A percentile compares a stretch with the other conserved stretches of the same genome.
Evolutionary conservation across 495 filamentous ascomycete genomes (phyloP).

Genomic region (Evansstolkia leycettana): DNA sequence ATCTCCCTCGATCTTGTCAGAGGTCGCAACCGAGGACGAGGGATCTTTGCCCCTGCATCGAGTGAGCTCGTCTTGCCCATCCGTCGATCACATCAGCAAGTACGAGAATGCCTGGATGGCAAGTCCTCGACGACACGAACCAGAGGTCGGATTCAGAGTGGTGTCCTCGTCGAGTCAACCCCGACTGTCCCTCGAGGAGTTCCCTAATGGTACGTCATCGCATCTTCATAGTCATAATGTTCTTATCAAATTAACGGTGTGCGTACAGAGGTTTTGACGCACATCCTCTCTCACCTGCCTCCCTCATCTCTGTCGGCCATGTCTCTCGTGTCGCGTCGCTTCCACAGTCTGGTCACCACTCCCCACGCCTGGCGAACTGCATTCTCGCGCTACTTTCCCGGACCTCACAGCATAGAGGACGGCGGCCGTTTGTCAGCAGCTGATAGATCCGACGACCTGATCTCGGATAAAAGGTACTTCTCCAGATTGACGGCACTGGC

Average conservation of each 20-base stretch:
- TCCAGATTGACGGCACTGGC: conserved; percentile 64
- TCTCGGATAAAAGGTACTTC: conserved; percentile 61
- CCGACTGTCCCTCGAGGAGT: conserved; percentile 44
- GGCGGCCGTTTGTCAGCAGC: conserved; percentile 8
- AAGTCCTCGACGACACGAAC: conserved; percentile 30
- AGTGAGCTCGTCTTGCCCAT: conserved; percentile 17
- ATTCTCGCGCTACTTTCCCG: conserved; percentile 81
- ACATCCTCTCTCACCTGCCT: conserved; percentile 80
- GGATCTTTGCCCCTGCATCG: conserved; percentile 5
- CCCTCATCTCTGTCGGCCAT: conserved; percentile 66
- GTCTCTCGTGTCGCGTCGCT: conserved; percentile 71
- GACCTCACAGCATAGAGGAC: conserved; percentile 38
- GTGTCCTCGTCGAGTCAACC: conserved; percentile 37
- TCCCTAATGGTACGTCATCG: conserved; percentile 64
- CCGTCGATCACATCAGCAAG: conserved; percentile 52
- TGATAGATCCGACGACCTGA: conserved; percentile 34
- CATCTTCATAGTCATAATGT: conserved; percentile 1
- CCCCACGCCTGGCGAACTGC: conserved; percentile 86
- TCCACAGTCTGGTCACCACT: conserved; percentile 70
- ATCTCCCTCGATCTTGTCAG: conserved; percentile 8
- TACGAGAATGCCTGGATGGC: conserved; percentile 50
- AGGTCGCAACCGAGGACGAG: background rate
- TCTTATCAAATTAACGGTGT: conserved; percentile 11
- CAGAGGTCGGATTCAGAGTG: conserved; percentile 48
- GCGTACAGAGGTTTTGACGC: conserved; percentile 69